Base-by-base conservation (phyloP, 2,329 filamentous ascomycete genomes). In the Botrytis byssoidea region DNA sequence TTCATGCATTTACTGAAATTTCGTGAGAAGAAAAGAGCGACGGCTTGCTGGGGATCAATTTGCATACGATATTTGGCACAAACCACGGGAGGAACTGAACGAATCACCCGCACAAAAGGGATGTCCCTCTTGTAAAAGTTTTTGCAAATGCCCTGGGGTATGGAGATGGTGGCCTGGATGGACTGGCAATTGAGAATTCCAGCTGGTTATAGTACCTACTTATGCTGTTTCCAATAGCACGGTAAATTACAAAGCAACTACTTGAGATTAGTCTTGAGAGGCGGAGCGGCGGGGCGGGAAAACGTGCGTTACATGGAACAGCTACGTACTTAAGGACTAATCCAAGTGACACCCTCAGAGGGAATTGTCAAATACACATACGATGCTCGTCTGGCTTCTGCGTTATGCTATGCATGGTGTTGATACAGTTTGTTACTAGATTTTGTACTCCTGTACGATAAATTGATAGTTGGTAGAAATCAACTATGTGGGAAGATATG, bases 11-110 rank as follows among this genome's bases (percentile, higher is more conserved):
- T 71, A 32, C 69, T 71, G 65, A 71, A n/a, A 46, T 37, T 12
- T 32, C 35, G 22, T 12, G 14, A 71, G 69, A n/a, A 51, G 20
- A 10, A 71, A 71, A 44, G 32, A 35, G 10, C 69, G 44, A 44
- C 12, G 10, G n/a, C 44, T 71, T 8, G 59, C 44, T 4, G 69
- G 69, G 12, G 69, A 71, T 71, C 69, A 71, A 40, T 65, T 71
- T 65, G 59, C 42, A 40, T 65, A 71, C 59, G 59, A 55, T 32
- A 25, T 71, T 29, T 55, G 59, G 59, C 44, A 71, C 18, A 71
- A 65, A 29, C 69, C 59, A 65, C 32, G 69, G 29, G 69, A 71
- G 44, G 69, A 65, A 40, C n/a, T 71, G 12, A 59, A 71, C 22
- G 69, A 71, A 48, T 71, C 69, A 10, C 44, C 69, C 0, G 10